Percentiles rank a stretch among this genome's conserved stretches.
These are phyloP conservation scores for Trichosanthes cucumerina DNA, from an alignment of 306 rosid genomes.

Conservation along the genomic window DNA sequence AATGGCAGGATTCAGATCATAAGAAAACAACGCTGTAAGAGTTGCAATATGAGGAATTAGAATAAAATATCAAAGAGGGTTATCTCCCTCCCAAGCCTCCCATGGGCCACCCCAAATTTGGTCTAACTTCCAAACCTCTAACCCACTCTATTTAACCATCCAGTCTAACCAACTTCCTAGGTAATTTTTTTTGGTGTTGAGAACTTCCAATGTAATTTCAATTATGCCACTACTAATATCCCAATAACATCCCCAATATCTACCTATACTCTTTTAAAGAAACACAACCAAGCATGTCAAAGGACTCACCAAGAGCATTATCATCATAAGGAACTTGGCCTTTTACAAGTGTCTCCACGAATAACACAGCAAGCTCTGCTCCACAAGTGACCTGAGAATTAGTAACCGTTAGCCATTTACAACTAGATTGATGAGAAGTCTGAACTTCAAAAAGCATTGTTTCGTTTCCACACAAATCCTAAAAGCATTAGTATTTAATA, in stretches of 20 bases:
- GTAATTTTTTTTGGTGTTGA: neutral
- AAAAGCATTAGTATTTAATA: neutral
- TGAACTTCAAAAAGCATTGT: neutral
- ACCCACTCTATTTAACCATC: neutral
- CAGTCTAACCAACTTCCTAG: neutral
- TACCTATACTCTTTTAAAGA: neutral
- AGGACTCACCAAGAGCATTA: constrained; percentile 62
- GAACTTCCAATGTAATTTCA: neutral
- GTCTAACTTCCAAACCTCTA: neutral
- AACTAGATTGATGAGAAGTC: neutral
- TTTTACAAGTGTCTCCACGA: constrained; percentile 77
- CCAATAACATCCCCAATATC: neutral
- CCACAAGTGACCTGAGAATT: constrained; percentile 86
- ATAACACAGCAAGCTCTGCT: constrained; percentile 81
- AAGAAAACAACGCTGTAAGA: neutral
- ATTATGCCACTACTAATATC: neutral
- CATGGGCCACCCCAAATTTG: neutral
- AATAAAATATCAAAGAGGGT: neutral
- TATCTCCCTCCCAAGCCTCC: neutral
- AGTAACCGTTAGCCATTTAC: neutral
- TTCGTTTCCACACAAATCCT: neutral
- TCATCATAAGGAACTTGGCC: constrained; percentile 56
- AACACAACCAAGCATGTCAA: neutral
- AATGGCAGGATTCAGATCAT: neutral
- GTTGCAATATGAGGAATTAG: neutral